Evolutionary conservation across 257 asterid genomes (phyloP), one percentile per base, ranked within the genome.

Genomic region (Plantago ovata): DNA sequence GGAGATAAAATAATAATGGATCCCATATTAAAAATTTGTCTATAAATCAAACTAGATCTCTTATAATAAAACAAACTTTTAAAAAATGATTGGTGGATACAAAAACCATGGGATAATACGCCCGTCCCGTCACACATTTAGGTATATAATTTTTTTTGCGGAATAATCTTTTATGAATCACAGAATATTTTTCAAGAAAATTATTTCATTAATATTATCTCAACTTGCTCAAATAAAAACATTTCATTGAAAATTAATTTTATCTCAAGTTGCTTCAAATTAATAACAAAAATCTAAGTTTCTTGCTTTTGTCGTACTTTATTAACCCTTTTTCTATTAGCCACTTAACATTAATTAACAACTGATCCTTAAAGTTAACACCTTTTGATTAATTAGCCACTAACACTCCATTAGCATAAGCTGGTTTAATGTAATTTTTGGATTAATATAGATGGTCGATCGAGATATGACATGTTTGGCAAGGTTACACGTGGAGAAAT

Each of bases 401-500:
- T 46, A 36, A 50, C 9, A 12, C 38, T 13, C 38, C 56, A 22
- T 50, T 50, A 69, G 48, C 68, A 53, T 54, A 40, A 59, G 33
- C 45, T 46, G 38, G 32, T 3, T 50, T 50, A 50, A 33, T 11
- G 38, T 7, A 46, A 46, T 50, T 28, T 28, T 28, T 6, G 7
- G 36, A 28, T 28, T 28, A 28, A n/a, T n/a, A n/a, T n/a, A n/a
- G n/a, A n/a, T 48, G 32, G 23, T 50, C 59, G 61, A 16, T 50
- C 38, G 56, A 50, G 18, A 50, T 22, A 19, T 13, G 9, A 50
- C 9, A 50, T 21, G 55, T 49, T 49, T 49, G 28, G 24, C 1
- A 21, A 0, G 54, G 3, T 9, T 3, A 64, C 79, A 77, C 72
- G 75, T 77, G 82, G 74, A 20, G 58, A 75, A 63, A 63, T 65